Conservation (phyloP, 306 rosid species). For the Prunus mume region DNA sequence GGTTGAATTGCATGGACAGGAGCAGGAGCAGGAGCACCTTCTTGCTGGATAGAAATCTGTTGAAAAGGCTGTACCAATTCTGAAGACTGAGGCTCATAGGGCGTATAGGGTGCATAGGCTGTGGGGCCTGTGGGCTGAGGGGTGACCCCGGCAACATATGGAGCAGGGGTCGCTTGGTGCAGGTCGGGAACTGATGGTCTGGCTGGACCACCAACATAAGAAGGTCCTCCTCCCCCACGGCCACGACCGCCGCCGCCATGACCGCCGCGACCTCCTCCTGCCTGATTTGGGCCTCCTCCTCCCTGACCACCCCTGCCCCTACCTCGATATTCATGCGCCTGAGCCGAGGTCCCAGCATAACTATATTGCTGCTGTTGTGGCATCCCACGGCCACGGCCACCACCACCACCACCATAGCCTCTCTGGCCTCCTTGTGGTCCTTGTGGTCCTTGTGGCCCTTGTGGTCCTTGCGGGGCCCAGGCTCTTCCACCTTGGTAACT, state of each 20-base stretch:
- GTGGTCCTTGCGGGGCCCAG: constrained; percentile 39
- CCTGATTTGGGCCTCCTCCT: constrained; percentile 58
- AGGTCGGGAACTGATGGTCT: constrained; percentile 75
- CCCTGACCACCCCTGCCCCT: constrained; percentile 80
- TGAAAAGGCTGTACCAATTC: constrained; percentile 36
- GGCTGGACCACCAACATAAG: constrained; percentile 49
- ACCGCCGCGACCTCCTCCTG: constrained; percentile 56
- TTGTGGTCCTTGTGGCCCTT: constrained; percentile 31
- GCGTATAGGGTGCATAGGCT: background rate
- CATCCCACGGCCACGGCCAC: constrained; percentile 43
- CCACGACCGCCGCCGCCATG: constrained; percentile 38
- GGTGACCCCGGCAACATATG: constrained; percentile 18
- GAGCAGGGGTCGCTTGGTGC: constrained; percentile 97
- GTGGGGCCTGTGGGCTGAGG: constrained; percentile 26
- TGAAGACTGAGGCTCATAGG: constrained; percentile 29
- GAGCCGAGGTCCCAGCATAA: constrained; percentile 21
- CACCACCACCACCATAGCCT: constrained; percentile 30
- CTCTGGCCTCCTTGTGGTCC: constrained; percentile 52
- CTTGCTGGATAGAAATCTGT: constrained; percentile 41
- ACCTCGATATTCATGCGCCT: constrained; percentile 45
- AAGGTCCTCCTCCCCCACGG: constrained; percentile 49
- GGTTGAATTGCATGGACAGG: constrained; percentile 39
- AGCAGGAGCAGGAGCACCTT: constrained; percentile 25
- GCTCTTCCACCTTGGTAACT: constrained; percentile 62
- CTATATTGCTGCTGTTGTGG: constrained; percentile 62